Evolutionary conservation across 257 asterid genomes (phyloP), one percentile per base, ranked within the genome.

Genomic region (Eucommia ulmoides): DNA sequence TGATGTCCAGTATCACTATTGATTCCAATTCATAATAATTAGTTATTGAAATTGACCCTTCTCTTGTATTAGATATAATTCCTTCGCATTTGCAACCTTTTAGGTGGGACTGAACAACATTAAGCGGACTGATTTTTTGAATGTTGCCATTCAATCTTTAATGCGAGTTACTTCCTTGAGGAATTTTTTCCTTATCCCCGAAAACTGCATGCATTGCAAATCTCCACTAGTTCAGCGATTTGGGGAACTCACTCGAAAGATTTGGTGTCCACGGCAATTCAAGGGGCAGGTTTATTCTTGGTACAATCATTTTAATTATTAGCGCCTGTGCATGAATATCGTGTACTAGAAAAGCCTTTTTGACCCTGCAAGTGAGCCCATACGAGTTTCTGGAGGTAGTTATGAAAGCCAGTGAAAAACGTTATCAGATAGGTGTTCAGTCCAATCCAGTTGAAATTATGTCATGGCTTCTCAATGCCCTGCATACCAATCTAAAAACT

Each of bases 101-200:
- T 64, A 91, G 98, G 96, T 91, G 65, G 98, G 98, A 63, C 70
- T 91, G 71, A 91, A 91, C 74, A 91, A 91, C 74, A 86, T 91
- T 49, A 77, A 81, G 77, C 87, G 83, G 74, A 91, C 96, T n/a
- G 96, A 86, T 65, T 91, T 82, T 75, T 93, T 91, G 38, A 91
- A 91, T 56, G 98, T 86, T 46, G 81, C 98, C 29, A 83, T 91
- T 61, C 96, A 91, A 66, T 86, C 98, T 56, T 72, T 91, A 72
- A 83, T 91, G 98, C 88, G 98, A 47, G 89, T 91, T 58, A 83
- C 95, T 60, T 96, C 98, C 45, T 58, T 91, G 86, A 78, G 98
- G 84, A 91, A 91, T 66, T 91, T 91, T 72, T 91, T 86, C 62
- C 95, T 91, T 45, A 79, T 86, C 51, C 95, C 96, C 21, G 94